Conservation (phyloP, 805 yeast species). For the Sugiyamaella lignohabitans region DNA sequence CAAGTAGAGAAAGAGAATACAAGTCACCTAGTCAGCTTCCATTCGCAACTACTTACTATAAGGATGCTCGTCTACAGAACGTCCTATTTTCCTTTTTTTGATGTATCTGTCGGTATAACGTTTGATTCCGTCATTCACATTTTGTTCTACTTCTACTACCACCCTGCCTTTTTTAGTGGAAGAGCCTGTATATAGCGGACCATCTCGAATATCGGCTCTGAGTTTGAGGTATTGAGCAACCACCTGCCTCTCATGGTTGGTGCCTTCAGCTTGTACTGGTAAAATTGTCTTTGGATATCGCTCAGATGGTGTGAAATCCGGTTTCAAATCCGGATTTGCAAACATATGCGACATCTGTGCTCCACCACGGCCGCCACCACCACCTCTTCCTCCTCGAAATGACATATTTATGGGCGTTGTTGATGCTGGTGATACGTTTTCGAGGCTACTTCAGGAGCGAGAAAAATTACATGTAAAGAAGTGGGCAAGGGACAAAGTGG, state of each 20-base stretch:
- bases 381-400: constrained; percentile 16
- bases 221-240: constrained; percentile 23
- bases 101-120: constrained; percentile 78
- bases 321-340: constrained; percentile 14
- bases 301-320: constrained; percentile 20
- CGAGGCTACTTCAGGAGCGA: neutral
- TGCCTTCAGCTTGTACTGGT: constrained; percentile 20
- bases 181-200: constrained; percentile 26
- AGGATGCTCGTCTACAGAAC: constrained; percentile 73
- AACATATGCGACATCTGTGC: constrained; percentile 11
- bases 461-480: too few relatives aligned
- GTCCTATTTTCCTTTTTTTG: constrained; percentile 61
- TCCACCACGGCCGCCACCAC: constrained; percentile 23
- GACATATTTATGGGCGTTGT: constrained; percentile 17
- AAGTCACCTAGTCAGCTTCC: too few relatives aligned
- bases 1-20: too few relatives aligned
- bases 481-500: too few relatives aligned
- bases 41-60: constrained; percentile 32
- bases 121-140: constrained; percentile 56
- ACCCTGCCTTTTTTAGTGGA: constrained; percentile 16
- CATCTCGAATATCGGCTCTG: constrained; percentile 21
- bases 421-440: neutral
- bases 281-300: constrained; percentile 20
- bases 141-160: constrained; percentile 19
- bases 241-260: constrained; percentile 18